Evolutionary conservation across 208 protist genomes (phyloP).

Genomic region (Trypanosoma avium): DNA sequence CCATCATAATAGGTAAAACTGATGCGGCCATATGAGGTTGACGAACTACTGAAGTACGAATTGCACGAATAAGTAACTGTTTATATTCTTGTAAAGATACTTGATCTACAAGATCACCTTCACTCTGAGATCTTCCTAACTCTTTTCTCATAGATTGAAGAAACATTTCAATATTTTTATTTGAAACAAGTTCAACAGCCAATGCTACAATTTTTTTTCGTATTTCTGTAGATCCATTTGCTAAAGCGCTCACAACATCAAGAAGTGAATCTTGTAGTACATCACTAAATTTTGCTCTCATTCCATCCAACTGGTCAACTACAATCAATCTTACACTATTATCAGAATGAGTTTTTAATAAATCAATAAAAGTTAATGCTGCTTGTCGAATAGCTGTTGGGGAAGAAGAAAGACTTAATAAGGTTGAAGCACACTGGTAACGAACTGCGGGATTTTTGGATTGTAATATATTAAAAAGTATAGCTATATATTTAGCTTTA

Average conservation of each 20-base stretch:
- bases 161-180: slow-evolving; percentile 93
- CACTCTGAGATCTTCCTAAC: slow-evolving; percentile 53
- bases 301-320: slow-evolving; percentile 93
- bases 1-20: slow-evolving; percentile 93
- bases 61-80: slow-evolving; percentile 90
- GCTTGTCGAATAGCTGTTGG: slow-evolving; percentile 95
- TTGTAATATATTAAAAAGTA: slow-evolving; percentile 95
- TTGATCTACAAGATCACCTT: slow-evolving; percentile 36
- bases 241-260: slow-evolving; percentile 95
- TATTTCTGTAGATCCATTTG: slow-evolving; percentile 92
- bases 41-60: slow-evolving; percentile 90
- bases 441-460: slow-evolving; percentile 92
- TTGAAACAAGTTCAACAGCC: slow-evolving; percentile 91
- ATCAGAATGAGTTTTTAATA: slow-evolving; percentile 94
- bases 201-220: slow-evolving; percentile 94
- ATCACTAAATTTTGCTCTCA: slow-evolving; percentile 74
- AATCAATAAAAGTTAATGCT: slow-evolving; percentile 91
- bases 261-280: slow-evolving; percentile 94
- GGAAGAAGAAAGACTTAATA: slow-evolving; percentile 94
- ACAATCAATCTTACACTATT: slow-evolving; percentile 99
- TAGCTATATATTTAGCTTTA: slow-evolving; percentile 93
- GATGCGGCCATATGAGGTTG: slow-evolving; percentile 80
- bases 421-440: slow-evolving; percentile 94
- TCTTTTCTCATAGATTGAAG: slow-evolving; percentile 96
- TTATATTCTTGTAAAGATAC: slow-evolving; percentile 71